Base-by-base conservation (phyloP, 495 filamentous ascomycete genomes). In the Podospora fimiseda region DNA sequence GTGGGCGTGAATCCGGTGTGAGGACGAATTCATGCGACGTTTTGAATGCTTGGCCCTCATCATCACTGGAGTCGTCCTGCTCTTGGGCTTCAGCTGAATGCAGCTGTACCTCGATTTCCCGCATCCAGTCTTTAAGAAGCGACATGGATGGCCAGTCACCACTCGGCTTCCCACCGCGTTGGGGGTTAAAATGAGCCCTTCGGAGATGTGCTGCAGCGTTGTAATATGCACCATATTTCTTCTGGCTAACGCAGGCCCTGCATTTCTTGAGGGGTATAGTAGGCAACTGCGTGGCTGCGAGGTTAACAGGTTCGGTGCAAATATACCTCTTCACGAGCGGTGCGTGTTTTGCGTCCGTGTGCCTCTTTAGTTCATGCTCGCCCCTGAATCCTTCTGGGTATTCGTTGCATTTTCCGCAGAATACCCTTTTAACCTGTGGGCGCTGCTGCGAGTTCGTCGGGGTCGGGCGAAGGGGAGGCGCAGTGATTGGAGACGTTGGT, bases 171-270 rank as follows among this genome's bases (percentile, higher is more conserved):
- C 90, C 90, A 27, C 88, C 89, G 36, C 89, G 79, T 48, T 82
- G 76, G 59, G 89, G 74, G 38, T 77, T 72, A 74, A 96, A 98
- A 63, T 98, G 93, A 13, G 89, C 88, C 21, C 93, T 80, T 27
- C 91, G 81, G 9, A 98, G 76, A 68, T 97, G 93, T 4, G 92
- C 92, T 9, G 92, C 90, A 2, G 92, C 92, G 58, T 98, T 98
- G 61, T 98, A 96, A 66, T 98, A 95, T n/a, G 88, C 90, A 0
- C 87, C 87, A 60, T 98, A 98, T 63, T 93, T 93, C 52, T 84
- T 82, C 50, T 76, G 68, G 39, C 79, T 86, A 16, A 82, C 76
- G 54, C 93, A 98, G 44, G 87, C 83, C 66, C 96, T 95, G 78
- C 93, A 98, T 60, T 86, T 90, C 13, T 81, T 76, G 14, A 98